phyloP scores from a whole-genome alignment of 495 filamentous ascomycete genomes.

The Penicillium salamii region DNA sequence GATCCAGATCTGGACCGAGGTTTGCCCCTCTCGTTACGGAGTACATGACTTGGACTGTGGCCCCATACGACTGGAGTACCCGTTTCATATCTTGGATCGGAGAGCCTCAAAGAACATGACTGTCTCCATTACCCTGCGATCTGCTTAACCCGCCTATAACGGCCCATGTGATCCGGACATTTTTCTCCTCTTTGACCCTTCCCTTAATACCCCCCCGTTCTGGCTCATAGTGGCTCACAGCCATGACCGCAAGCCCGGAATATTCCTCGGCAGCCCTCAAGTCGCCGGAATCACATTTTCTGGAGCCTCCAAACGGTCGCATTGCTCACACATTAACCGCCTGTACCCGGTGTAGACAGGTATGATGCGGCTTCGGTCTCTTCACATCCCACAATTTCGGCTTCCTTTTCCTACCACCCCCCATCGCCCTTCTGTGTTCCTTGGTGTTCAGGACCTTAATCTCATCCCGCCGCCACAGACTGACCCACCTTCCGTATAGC shows the following conservation, averaged over 20 bases:
- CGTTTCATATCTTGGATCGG: slow-evolving; percentile 6
- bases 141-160: slow-evolving; percentile 8
- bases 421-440: neutral
- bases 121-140: slow-evolving; percentile 5
- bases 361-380: slow-evolving; percentile 39
- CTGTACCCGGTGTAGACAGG: slow-evolving; percentile 81
- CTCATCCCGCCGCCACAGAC: neutral
- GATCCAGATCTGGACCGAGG: slow-evolving; percentile 30
- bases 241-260: slow-evolving; percentile 21
- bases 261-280: slow-evolving; percentile 18
- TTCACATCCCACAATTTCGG: slow-evolving; percentile 1
- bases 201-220: neutral
- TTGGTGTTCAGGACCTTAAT: neutral
- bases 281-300: slow-evolving; percentile 21
- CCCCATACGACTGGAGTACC: slow-evolving; percentile 1
- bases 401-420: neutral
- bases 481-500: slow-evolving; percentile 43
- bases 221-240: neutral
- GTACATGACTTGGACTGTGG: slow-evolving; percentile 2
- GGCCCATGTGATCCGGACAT: slow-evolving; percentile 16
- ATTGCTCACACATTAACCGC: slow-evolving; percentile 85
- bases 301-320: slow-evolving; percentile 39
- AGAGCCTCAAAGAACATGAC: slow-evolving; percentile 19
- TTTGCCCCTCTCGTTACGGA: slow-evolving; percentile 3
- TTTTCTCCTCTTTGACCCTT: slow-evolving; percentile 2